Base-by-base conservation (phyloP, 2,329 filamentous ascomycete species). In the Basipetospora chlamydospora region DNA sequence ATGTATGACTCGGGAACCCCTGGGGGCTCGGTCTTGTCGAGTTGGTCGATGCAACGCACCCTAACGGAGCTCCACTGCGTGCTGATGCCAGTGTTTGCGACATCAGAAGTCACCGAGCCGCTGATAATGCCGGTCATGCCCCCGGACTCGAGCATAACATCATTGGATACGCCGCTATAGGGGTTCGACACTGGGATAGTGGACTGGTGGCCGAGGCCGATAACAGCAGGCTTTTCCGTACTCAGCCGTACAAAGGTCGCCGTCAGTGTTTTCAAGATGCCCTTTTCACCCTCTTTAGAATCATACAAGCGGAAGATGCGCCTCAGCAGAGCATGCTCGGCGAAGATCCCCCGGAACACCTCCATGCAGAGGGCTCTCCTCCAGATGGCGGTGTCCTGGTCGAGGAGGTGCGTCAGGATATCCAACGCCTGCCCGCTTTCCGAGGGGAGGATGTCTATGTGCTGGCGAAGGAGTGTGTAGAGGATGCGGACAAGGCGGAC, bases 321-420 rank as follows among this genome's bases (percentile, higher is more conserved):
- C 28, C 90, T 67, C 2, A 95, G 66, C 16, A 94, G 66, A 9
- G 70, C 68, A 25, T 85, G 74, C 41, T 96, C 86, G 0, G 80
- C 69, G 56, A 94, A 94, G 6, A 96, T 71, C 6, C 80, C 80
- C 39, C 83, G 73, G 47, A 95, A 84, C 0, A 95, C 73, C 51
- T 98, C 90, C 72, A 98, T 83, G 43, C 85, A 92, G 5, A 96
- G 58, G 1, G 84, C 78, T 40, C 88, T 70, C 54, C 88, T 95
- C 90, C 92, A 98, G 4, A 77, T 50, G 0, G 75, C 66, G 2
- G 79, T 76, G 43, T 96, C 90, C 35, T 87, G 82, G 49, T 98
- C 90, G 11, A 96, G 67, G 43, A 93, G 70, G 44, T 92, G 81
- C 3, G 83, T 92, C 29, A 96, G 60, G 16, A 92, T 68, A 11